phyloP scores from a whole-genome alignment of 305 asterid species.

The Caryopteris hybrid region DNA sequence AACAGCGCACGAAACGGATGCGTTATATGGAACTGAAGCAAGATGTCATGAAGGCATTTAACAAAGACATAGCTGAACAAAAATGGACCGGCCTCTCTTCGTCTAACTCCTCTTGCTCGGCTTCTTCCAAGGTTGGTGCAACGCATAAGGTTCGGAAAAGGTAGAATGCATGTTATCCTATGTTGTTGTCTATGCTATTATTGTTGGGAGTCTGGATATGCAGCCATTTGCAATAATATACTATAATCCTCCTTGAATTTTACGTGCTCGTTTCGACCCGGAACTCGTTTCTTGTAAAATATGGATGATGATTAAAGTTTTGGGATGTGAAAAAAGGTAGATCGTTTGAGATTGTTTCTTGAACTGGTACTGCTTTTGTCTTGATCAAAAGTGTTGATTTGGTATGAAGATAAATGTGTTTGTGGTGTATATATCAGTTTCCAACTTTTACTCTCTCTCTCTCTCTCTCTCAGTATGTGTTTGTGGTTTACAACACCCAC shows the following conservation, averaged over 20 bases:
- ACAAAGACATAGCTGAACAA: slow-evolving; percentile 66
- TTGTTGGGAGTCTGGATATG: background rate
- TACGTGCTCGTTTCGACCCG: background rate
- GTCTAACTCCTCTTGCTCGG: slow-evolving; percentile 44
- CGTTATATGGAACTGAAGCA: slow-evolving; percentile 70
- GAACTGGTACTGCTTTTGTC: background rate
- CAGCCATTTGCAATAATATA: slow-evolving; percentile 2
- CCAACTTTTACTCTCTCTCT: too few relatives aligned
- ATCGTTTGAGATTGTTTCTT: background rate
- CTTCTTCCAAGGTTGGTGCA: slow-evolving; percentile 37
- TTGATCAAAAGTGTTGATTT: background rate
- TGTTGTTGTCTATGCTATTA: background rate
- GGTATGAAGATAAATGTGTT: background rate
- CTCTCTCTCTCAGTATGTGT: too few relatives aligned
- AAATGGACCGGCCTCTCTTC: slow-evolving; percentile 33
- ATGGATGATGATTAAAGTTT: background rate
- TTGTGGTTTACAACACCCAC: too few relatives aligned
- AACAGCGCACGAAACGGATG: slow-evolving; percentile 51
- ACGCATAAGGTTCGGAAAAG: slow-evolving; percentile 36
- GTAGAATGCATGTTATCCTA: background rate
- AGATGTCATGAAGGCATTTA: slow-evolving; percentile 72
- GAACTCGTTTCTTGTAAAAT: slow-evolving; percentile 4
- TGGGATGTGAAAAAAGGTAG: background rate
- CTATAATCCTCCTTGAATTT: background rate
- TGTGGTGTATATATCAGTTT: too few relatives aligned